Conservation (phyloP, 495 filamentous ascomycete genomes). For the Penicillium goetzii region DNA sequence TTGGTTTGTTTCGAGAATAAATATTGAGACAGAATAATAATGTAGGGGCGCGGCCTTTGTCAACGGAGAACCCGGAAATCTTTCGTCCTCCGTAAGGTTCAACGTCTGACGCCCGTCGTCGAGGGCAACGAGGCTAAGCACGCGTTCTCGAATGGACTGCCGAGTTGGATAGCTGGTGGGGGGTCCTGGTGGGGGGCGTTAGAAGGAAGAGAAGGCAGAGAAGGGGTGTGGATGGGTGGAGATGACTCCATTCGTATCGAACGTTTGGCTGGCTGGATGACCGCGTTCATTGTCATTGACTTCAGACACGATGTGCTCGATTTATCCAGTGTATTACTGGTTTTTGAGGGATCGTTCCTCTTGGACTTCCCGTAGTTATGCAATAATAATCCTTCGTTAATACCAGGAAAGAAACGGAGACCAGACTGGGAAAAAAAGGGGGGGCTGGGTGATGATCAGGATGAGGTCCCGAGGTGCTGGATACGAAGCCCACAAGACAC, state of each 20-base stretch:
- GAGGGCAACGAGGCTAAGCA: conserved; percentile 17
- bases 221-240: conserved; percentile 17
- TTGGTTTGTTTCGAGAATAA: conserved; percentile 8
- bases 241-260: conserved; percentile 10
- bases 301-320: not conserved
- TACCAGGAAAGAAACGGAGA: not conserved
- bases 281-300: not conserved
- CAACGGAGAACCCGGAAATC: conserved; percentile 19
- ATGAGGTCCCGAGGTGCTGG: conserved; percentile 22
- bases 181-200: conserved; percentile 4
- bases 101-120: conserved; percentile 24
- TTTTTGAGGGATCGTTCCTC: not conserved
- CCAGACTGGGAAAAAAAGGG: not conserved
- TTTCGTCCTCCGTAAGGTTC: conserved; percentile 24
- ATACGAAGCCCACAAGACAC: conserved; percentile 7
- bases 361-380: not conserved
- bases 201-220: conserved; percentile 15
- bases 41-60: conserved; percentile 5
- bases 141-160: not conserved
- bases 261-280: not conserved
- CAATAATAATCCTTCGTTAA: not conserved
- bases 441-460: conserved; percentile 1
- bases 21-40: not conserved
- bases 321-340: not conserved
- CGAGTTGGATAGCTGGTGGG: conserved; percentile 7